Evolutionary conservation across 2,329 filamentous ascomycete genomes (phyloP).

Genomic region (Diplodia corticola): DNA sequence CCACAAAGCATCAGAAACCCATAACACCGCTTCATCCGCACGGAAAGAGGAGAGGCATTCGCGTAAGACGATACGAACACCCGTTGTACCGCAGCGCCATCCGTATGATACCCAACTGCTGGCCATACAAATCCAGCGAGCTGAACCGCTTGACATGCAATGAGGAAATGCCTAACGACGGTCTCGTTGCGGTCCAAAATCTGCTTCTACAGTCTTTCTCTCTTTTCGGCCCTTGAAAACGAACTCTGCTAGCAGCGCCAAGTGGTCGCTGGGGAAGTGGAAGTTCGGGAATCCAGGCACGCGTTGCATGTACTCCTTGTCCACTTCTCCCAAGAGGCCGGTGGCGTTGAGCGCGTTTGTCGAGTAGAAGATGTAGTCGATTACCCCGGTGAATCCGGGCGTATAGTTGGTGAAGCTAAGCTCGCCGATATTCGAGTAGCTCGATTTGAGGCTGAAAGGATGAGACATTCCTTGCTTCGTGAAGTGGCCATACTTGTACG

Average conservation of each 20-base stretch:
- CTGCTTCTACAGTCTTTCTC: conserved; percentile 49
- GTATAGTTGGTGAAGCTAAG: conserved; percentile 96
- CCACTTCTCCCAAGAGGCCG: conserved; percentile 80
- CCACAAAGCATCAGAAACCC: conserved; percentile 12
- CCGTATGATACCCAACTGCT: conserved; percentile 21
- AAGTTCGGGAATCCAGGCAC: conserved; percentile 92
- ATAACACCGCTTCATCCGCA: conserved; percentile 16
- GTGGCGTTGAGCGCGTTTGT: conserved; percentile 85
- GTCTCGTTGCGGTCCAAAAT: conserved; percentile 39
- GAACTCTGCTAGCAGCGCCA: conserved; percentile 87
- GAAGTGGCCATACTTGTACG: conserved; percentile 88
- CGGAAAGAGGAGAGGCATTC: conserved; percentile 6
- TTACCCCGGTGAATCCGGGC: conserved; percentile 84
- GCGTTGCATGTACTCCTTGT: conserved; percentile 78
- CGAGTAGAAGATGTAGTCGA: conserved; percentile 98
- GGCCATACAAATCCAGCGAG: conserved; percentile 12
- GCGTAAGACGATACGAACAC: conserved; percentile 17
- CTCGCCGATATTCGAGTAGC: conserved; percentile 82
- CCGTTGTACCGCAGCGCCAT: conserved; percentile 17
- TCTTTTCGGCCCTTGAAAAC: conserved; percentile 86
- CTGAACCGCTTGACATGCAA: conserved; percentile 18
- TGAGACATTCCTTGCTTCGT: conserved; percentile 90
- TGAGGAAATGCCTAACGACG: conserved; percentile 19
- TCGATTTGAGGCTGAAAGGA: conserved; percentile 89
- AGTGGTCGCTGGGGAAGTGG: conserved; percentile 91